phyloP scores from a whole-genome alignment of 768 basidiomycete genomes.

The Mrakia frigida region DNA sequence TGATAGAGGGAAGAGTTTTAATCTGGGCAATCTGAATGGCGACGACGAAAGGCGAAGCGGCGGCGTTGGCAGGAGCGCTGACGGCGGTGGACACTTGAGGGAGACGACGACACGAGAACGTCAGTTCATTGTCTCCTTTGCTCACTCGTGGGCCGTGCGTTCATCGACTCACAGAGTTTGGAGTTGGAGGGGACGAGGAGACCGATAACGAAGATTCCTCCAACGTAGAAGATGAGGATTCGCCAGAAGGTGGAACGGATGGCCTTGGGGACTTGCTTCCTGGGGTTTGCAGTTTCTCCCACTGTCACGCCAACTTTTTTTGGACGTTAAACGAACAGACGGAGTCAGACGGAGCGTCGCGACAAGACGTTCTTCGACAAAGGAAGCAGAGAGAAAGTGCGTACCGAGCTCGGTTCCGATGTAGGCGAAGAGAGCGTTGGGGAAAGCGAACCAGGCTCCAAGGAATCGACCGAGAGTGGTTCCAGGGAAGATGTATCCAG shows the following conservation, averaged over 20 bases:
- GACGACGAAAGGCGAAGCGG: conserved; percentile 61
- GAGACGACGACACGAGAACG: too few species aligned
- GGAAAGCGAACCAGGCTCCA: conserved; percentile 56
- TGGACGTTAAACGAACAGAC: too few species aligned
- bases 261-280: conserved; percentile 59
- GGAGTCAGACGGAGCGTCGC: too few species aligned
- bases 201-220: conserved; percentile 67
- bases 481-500: conserved; percentile 54
- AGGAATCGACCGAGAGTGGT: conserved; percentile 72
- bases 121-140: too few species aligned
- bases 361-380: too few species aligned
- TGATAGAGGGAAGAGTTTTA: conserved; percentile 38
- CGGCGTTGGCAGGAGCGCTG: conserved; percentile 38
- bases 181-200: conserved; percentile 48
- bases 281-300: conserved; percentile 68
- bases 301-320: conserved; percentile 28
- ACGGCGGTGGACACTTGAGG: background rate
- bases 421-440: conserved; percentile 42
- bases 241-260: conserved; percentile 53
- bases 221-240: conserved; percentile 61
- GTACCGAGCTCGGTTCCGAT: conserved; percentile 27
- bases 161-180: background rate
- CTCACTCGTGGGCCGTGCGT: too few species aligned
- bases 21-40: conserved; percentile 38
- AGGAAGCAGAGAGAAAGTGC: background rate